These are phyloP conservation scores for Pholiota adiposa DNA, from an alignment of 1,284 basidiomycete species.

Conservation along the genomic window DNA sequence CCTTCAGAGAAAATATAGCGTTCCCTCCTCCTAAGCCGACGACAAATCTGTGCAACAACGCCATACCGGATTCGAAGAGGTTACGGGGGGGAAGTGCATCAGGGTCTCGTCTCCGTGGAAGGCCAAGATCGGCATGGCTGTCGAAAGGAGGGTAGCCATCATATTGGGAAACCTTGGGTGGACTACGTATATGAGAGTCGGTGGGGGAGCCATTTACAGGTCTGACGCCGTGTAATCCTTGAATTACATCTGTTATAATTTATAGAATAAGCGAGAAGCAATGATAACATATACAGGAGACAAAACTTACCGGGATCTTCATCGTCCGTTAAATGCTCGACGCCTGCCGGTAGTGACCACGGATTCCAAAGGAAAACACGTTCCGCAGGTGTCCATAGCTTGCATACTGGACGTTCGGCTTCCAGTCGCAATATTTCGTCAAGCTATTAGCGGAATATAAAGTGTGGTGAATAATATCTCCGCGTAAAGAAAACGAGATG, in stretches of 20 bases:
- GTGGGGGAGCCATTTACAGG: background rate
- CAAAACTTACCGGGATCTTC: slow-evolving; percentile 38
- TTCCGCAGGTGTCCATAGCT: slow-evolving; percentile 73
- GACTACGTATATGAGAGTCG: background rate
- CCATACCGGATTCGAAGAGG: slow-evolving; percentile 53
- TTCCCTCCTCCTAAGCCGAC: slow-evolving; percentile 58
- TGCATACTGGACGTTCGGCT: slow-evolving; percentile 47
- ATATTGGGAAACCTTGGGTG: background rate
- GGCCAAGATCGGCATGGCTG: slow-evolving; percentile 49
- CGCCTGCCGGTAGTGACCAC: slow-evolving; percentile 51
- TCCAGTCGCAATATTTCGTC: slow-evolving; percentile 32
- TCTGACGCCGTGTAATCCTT: slow-evolving; percentile 47
- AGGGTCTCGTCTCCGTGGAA: slow-evolving; percentile 65
- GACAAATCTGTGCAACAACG: slow-evolving; percentile 45
- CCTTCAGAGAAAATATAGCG: slow-evolving; percentile 79
- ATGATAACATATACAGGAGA: background rate
- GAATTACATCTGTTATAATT: slow-evolving; percentile 57
- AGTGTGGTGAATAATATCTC: too few species aligned
- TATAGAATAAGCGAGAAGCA: background rate
- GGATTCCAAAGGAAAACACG: slow-evolving; percentile 48
- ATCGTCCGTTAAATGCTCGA: slow-evolving; percentile 42
- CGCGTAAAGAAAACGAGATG: background rate
- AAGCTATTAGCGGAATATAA: too few species aligned
- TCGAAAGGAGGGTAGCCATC: background rate
- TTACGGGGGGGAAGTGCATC: slow-evolving; percentile 76